Evolutionary conservation across 176 grass and related monocot genomes (phyloP), one percentile per base, ranked within the genome.

Genomic region (Leersia perrieri): DNA sequence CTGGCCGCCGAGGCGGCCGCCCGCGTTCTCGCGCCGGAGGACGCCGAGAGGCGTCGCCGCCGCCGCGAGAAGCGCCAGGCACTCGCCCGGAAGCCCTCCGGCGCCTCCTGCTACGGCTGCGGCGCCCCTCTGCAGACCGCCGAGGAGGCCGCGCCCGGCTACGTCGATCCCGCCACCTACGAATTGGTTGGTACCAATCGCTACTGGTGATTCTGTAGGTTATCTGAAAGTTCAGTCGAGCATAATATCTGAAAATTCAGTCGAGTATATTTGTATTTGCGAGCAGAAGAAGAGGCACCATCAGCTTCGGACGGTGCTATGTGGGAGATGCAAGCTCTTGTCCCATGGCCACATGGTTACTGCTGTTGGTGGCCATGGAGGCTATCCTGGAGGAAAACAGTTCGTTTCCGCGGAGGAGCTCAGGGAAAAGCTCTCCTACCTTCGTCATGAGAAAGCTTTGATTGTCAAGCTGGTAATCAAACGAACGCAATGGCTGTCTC

Each of bases 311-410:
- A 98, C 92, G 14, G 53, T 98, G 45, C 95, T 95, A 3, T 95
- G 96, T 70, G 92, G 90, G n/a, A 66, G 92, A 41, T 98, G 96
- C 33, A 85, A 82, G 75, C 68, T 98, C 72, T 45, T 98, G 72
- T 95, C 92, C 0, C 96, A 93, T 65, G 92, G 92, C 1, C 92
- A 93, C 35, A 93, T 95, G 96, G 85, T 98, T 20, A 95, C 92
- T 25, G 90, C 96, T 58, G 96, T 98, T n/a, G 92, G 92, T 32
- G 96, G 92, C 10, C 96, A 98, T 64, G 96, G 96, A 4, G 96
- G 96, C 9, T 98, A 98, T 35, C 84, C 96, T 8, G 96, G 96
- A 18, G 96, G 96, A 25, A 95, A 95, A 72, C 92, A 98, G 47
- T 98, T 98, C 31, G 78, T 95, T 70, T 86, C 90, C 0, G 96